Evolutionary conservation across 2,329 filamentous ascomycete species (phyloP).

Genomic region (Microsporum canis): DNA sequence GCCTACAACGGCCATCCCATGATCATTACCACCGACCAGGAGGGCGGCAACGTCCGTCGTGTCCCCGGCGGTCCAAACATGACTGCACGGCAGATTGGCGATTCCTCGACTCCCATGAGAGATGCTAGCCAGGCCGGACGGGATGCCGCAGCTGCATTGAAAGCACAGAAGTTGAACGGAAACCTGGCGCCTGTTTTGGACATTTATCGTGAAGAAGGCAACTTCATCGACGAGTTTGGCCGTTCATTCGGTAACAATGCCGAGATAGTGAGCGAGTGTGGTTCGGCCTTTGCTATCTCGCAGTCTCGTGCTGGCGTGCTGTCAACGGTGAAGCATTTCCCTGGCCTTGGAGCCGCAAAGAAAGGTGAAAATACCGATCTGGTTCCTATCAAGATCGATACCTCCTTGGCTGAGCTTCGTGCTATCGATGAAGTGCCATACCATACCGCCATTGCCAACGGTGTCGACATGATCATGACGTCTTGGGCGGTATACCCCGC

Average conservation of each 20-base stretch:
- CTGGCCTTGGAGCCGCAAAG: conserved; percentile 21
- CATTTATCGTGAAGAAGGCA: conserved; percentile 19
- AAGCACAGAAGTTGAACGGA: conserved; percentile 16
- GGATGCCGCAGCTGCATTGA: conserved; percentile 16
- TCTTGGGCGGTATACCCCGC: conserved; percentile 25
- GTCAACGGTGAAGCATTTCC: conserved; percentile 24
- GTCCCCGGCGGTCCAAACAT: conserved; percentile 9
- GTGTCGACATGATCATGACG: conserved; percentile 23
- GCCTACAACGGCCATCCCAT: conserved; percentile 19
- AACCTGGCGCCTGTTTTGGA: conserved; percentile 24
- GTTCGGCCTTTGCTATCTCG: conserved; percentile 15
- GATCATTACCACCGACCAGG: conserved; percentile 26
- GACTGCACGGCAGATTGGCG: conserved; percentile 10
- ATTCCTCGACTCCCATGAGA: conserved; percentile 11
- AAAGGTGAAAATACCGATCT: conserved; percentile 21
- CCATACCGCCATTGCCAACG: conserved; percentile 15
- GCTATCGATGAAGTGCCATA: conserved; percentile 21
- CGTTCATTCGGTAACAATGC: conserved; percentile 22
- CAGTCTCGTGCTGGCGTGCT: conserved; percentile 18
- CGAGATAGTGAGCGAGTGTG: conserved; percentile 17
- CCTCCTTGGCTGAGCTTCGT: conserved; percentile 16
- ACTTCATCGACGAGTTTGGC: conserved; percentile 20
- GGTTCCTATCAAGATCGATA: conserved; percentile 20
- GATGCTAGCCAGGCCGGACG: conserved; percentile 18
- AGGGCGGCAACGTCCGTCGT: conserved; percentile 21